Conservation (phyloP, 352 stramenopile species). For the Phytophthora agathidicida region DNA sequence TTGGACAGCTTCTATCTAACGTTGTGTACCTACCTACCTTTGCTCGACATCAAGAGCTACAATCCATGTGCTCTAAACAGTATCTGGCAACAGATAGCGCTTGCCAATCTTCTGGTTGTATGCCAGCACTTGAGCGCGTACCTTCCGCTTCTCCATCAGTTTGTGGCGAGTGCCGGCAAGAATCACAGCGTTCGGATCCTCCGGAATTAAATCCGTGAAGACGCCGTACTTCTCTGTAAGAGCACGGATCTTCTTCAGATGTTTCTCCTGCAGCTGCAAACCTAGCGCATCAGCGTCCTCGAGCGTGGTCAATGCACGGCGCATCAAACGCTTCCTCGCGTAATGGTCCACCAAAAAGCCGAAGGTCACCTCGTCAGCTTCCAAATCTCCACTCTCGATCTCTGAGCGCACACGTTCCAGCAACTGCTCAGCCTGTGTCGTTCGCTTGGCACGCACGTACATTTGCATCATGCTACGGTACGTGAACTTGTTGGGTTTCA, state of each 20-base stretch:
- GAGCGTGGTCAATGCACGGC: slow-evolving; percentile 67
- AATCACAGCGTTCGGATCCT: slow-evolving; percentile 77
- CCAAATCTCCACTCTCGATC: slow-evolving; percentile 53
- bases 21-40: not conserved
- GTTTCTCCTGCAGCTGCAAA: slow-evolving; percentile 61
- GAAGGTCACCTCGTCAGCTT: slow-evolving; percentile 63
- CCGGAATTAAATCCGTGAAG: slow-evolving; percentile 80
- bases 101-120: slow-evolving; percentile 80
- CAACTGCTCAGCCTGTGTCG: slow-evolving; percentile 54
- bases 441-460: slow-evolving; percentile 74
- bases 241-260: slow-evolving; percentile 74
- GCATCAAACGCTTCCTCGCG: slow-evolving; percentile 64
- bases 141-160: slow-evolving; percentile 81
- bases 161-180: slow-evolving; percentile 65
- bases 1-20: slow-evolving; percentile 8
- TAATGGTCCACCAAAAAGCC: slow-evolving; percentile 81
- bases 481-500: slow-evolving; percentile 61
- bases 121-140: slow-evolving; percentile 66
- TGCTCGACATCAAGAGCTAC: not conserved
- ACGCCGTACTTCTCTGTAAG: slow-evolving; percentile 70
- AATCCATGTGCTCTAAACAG: slow-evolving; percentile 26
- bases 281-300: slow-evolving; percentile 63
- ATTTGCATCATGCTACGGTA: slow-evolving; percentile 86
- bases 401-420: slow-evolving; percentile 48
- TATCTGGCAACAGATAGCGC: slow-evolving; percentile 70